These are phyloP conservation scores for Corniculantispora saksenae DNA, from an alignment of 2,329 filamentous ascomycete species.

Conservation along the genomic window DNA sequence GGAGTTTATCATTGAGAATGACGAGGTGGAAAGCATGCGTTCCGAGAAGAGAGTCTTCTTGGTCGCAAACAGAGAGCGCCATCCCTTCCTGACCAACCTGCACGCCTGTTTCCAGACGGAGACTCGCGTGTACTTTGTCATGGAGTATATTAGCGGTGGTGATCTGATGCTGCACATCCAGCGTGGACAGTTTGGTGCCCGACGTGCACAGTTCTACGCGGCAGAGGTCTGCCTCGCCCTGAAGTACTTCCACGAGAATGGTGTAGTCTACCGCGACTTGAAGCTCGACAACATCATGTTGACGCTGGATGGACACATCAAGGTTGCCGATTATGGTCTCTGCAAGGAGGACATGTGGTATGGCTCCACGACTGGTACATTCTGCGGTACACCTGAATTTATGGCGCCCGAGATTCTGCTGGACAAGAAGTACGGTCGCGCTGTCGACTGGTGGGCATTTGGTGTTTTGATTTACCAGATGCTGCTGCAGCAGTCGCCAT, in stretches of 20 bases:
- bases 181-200: constrained; percentile 90
- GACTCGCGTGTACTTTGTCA: constrained; percentile 97
- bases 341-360: constrained; percentile 99
- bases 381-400: constrained; percentile 99
- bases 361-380: constrained; percentile 92
- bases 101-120: constrained; percentile 99
- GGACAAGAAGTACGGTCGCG: constrained; percentile 96
- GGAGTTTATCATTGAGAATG: constrained; percentile 99
- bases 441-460: constrained; percentile 99
- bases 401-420: constrained; percentile 99
- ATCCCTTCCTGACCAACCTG: constrained; percentile 91
- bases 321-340: constrained; percentile 96
- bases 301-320: constrained; percentile 94
- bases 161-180: constrained; percentile 99
- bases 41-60: constrained; percentile 98
- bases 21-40: constrained; percentile 95
- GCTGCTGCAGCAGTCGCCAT: constrained; percentile 97
- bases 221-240: constrained; percentile 94
- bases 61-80: constrained; percentile 93
- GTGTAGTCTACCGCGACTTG: constrained; percentile 96
- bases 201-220: constrained; percentile 97
- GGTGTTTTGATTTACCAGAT: constrained; percentile 99
- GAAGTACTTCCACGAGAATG: constrained; percentile 99
- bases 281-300: constrained; percentile 92
- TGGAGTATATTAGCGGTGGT: constrained; percentile 98